A percentile compares a stretch with the other conserved stretches of the same genome.
These are phyloP conservation scores for Ampelomyces quisqualis DNA, from an alignment of 2,329 filamentous ascomycete genomes.

Conservation along the genomic window DNA sequence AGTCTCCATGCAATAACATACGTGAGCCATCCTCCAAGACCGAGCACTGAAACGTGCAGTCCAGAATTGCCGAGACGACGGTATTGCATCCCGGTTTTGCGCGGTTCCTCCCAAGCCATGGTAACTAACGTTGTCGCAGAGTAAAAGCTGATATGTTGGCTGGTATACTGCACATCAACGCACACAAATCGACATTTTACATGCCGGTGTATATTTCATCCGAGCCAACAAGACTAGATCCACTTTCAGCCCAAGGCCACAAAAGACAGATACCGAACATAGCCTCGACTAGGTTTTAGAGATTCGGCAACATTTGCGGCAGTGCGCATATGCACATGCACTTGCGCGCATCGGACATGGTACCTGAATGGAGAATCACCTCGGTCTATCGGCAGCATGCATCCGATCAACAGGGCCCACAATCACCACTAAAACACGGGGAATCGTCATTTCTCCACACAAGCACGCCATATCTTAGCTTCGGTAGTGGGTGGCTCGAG, in stretches of 20 bases:
- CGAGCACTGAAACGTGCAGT: constrained; percentile 71
- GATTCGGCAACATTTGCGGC: not conserved
- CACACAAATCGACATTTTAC: not conserved
- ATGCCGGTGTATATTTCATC: not conserved
- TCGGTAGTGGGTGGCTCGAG: constrained; percentile 7
- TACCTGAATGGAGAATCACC: constrained; percentile 1
- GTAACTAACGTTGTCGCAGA: not conserved
- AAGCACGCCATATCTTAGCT: constrained; percentile 14
- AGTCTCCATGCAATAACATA: constrained; percentile 48
- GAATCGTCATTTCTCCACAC: constrained; percentile 12
- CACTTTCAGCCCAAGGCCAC: too few species aligned
- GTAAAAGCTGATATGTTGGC: not conserved
- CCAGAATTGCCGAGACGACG: constrained; percentile 71
- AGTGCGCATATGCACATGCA: not conserved
- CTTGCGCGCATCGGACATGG: constrained; percentile 1
- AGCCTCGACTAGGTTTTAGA: too few species aligned
- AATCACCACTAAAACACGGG: constrained; percentile 1
- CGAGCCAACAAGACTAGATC: not conserved
- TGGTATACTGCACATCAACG: not conserved
- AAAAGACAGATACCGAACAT: too few species aligned
- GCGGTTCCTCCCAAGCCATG: constrained; percentile 36
- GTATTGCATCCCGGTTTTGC: constrained; percentile 55
- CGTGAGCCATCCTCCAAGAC: constrained; percentile 64
- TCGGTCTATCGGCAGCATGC: constrained; percentile 2
- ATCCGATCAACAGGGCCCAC: not conserved